Conservation (phyloP, 225 moss, liverwort and hornwort species). For the Physcomitrellopsis africana region DNA sequence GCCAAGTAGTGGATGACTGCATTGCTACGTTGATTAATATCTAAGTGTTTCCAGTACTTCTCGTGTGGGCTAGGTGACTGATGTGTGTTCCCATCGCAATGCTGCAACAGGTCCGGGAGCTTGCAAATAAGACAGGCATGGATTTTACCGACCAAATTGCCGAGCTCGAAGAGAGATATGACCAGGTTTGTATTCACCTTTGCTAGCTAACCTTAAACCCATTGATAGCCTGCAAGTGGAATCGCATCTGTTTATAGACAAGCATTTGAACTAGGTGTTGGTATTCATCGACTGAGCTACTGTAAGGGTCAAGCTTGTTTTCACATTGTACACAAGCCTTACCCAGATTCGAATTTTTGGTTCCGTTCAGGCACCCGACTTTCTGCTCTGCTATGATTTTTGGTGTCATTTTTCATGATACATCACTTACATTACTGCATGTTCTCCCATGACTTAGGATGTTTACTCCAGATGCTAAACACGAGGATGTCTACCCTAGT, state of each 20-base stretch:
- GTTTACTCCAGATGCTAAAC: no score
- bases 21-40: background rate
- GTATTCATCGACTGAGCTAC: background rate
- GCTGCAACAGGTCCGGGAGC: conserved; percentile 73
- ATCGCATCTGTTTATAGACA: background rate
- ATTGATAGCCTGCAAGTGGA: background rate
- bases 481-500: background rate
- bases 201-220: background rate
- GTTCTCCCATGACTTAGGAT: background rate
- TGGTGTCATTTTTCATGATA: background rate
- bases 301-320: background rate
- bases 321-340: background rate
- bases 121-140: conserved; percentile 95
- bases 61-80: no score
- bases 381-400: background rate
- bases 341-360: background rate
- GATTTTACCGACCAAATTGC: conserved; percentile 95
- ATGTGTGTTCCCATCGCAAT: background rate
- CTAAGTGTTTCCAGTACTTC: background rate
- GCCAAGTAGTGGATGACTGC: background rate
- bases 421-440: background rate
- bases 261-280: background rate
- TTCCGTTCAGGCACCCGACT: background rate
- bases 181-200: conserved; percentile 59
- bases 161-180: conserved; percentile 89